A percentile compares a stretch with the other conserved stretches of the same genome.
These are phyloP conservation scores for Phytopythium kandeliae DNA, from an alignment of 352 stramenopile genomes.

Conservation along the genomic window DNA sequence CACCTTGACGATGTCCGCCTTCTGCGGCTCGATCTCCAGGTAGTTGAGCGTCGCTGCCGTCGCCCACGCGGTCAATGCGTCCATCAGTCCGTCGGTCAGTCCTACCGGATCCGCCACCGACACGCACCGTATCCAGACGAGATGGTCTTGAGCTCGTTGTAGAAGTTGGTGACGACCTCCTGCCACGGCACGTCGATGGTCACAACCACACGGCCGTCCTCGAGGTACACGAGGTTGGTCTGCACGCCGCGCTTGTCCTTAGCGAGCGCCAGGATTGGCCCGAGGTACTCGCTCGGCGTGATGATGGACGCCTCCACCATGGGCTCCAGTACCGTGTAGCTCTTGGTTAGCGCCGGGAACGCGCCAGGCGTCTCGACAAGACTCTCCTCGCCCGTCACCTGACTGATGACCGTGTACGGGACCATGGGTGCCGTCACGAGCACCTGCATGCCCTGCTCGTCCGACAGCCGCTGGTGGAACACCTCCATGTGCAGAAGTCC, in stretches of 20 bases:
- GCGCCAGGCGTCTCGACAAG: slow-evolving; percentile 70
- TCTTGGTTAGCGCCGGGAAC: slow-evolving; percentile 82
- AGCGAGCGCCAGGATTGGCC: slow-evolving; percentile 92
- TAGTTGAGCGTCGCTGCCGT: slow-evolving; percentile 90
- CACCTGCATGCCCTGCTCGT: slow-evolving; percentile 98
- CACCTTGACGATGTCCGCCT: slow-evolving; percentile 94
- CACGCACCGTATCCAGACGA: slow-evolving; percentile 92
- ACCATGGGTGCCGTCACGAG: slow-evolving; percentile 98
- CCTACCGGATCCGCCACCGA: too few species aligned
- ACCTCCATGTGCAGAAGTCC: slow-evolving; percentile 98
- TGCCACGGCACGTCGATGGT: slow-evolving; percentile 96
- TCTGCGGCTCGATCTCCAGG: slow-evolving; percentile 84
- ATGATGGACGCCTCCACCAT: slow-evolving; percentile 97
- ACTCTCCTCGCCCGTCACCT: slow-evolving; percentile 24
- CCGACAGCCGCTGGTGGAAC: slow-evolving; percentile 96
- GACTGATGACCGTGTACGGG: slow-evolving; percentile 92
- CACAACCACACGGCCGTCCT: slow-evolving; percentile 93
- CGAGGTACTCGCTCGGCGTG: slow-evolving; percentile 93
- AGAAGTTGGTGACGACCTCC: slow-evolving; percentile 99
- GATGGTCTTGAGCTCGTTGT: slow-evolving; percentile 97
- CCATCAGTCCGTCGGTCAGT: too few species aligned
- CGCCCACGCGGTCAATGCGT: too few species aligned
- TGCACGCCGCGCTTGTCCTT: slow-evolving; percentile 89
- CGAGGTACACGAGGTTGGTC: slow-evolving; percentile 93
- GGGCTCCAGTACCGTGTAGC: slow-evolving; percentile 90